Percentiles rank a stretch among this genome's conserved stretches.
Evolutionary conservation across 768 basidiomycete genomes (phyloP).

Genomic region (Rhizopogon salebrosus): DNA sequence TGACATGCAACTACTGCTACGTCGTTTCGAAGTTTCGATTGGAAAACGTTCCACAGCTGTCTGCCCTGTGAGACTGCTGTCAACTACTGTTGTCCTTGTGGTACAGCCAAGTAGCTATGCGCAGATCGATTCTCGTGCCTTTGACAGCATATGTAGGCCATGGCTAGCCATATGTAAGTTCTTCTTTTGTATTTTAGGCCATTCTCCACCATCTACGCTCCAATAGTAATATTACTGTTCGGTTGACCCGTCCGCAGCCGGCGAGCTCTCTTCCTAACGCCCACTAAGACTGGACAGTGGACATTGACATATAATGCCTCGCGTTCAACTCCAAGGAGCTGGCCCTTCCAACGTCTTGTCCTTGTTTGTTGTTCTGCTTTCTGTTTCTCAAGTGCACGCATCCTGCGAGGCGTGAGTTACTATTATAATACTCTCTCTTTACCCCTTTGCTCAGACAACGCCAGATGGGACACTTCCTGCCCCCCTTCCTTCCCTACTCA

Average conservation of each 20-base stretch:
- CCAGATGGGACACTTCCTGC: not conserved
- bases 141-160: not conserved
- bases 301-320: not conserved
- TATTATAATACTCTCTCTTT: too few relatives aligned
- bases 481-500: not conserved
- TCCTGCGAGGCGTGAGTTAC: not conserved
- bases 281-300: not conserved
- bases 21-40: not conserved
- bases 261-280: not conserved
- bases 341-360: not conserved
- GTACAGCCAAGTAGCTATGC: too few relatives aligned
- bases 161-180: too few relatives aligned
- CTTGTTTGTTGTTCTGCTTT: not conserved
- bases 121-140: not conserved
- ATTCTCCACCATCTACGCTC: too few relatives aligned
- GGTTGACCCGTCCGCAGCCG: not conserved
- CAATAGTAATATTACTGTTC: not conserved
- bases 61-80: too few relatives aligned
- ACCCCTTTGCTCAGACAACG: not conserved
- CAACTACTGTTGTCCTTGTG: too few relatives aligned
- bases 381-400: not conserved
- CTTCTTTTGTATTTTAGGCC: too few relatives aligned
- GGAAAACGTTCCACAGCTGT: not conserved
- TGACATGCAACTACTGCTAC: too few relatives aligned
- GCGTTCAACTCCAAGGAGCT: not conserved